These are phyloP conservation scores for Melastoma candidum DNA, from an alignment of 441 rosid species.

Conservation along the genomic window DNA sequence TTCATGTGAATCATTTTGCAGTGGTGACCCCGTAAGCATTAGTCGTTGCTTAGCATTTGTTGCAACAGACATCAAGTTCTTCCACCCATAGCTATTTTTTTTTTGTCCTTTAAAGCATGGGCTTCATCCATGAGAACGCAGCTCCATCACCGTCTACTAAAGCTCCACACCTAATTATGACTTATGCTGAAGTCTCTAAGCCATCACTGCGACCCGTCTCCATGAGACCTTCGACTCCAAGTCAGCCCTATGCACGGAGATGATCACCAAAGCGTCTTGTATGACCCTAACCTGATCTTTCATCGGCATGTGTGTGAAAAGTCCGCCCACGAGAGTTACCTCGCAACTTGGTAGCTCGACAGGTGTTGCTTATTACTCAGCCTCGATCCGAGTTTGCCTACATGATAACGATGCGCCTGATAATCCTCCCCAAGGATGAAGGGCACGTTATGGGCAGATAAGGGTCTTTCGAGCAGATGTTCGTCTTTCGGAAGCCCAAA, in stretches of 20 bases:
- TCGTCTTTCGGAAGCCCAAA: conserved; percentile 9
- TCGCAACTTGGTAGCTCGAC: conserved; percentile 10
- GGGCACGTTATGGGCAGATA: conserved; percentile 9
- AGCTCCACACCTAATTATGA: too few species aligned
- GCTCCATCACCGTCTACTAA: conserved; percentile 56
- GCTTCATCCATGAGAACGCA: conserved; percentile 99
- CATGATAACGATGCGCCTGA: conserved; percentile 16
- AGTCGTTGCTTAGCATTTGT: conserved; percentile 91
- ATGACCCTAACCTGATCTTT: conserved; percentile 17
- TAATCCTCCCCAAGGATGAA: conserved; percentile 17
- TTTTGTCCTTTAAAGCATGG: conserved; percentile 92
- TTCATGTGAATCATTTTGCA: conserved; percentile 96
- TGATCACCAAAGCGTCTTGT: conserved; percentile 18
- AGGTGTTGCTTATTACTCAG: conserved; percentile 17
- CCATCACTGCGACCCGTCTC: too few species aligned
- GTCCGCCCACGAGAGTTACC: conserved; percentile 12
- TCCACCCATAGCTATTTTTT: conserved; percentile 86
- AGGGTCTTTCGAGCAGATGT: conserved; percentile 9
- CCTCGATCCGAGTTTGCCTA: conserved; percentile 15
- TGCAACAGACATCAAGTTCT: conserved; percentile 85
- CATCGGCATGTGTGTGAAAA: conserved; percentile 16
- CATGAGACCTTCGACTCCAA: too few species aligned
- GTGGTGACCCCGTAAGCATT: conserved; percentile 94
- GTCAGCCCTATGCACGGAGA: conserved; percentile 13
- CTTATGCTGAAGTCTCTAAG: too few species aligned